Evolutionary conservation across 202 grass and related monocot genomes (phyloP), one percentile per base, ranked within the genome.

Genomic region (Carex sylvatica): DNA sequence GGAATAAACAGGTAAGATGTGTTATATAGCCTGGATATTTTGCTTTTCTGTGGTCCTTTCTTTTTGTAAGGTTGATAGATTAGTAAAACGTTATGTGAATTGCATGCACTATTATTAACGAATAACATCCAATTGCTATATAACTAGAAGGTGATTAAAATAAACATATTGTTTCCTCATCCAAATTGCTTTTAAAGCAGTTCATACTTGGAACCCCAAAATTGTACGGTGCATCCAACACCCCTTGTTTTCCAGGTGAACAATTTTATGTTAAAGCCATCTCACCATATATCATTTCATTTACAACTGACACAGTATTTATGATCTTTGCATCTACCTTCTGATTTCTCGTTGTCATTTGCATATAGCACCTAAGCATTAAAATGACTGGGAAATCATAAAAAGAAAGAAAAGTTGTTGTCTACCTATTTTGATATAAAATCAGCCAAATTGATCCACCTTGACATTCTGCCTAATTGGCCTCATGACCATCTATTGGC

Each of bases 1-100:
- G 95, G 74, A 88, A 98, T 81, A 98, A 91, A 80, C 95, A 98
- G 89, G 95, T 91, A 88, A 78, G 44, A 55, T 22, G 83, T 90
- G 86, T n/a, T 62, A 62, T 9, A 62, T 62, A 26, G n/a, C 22
- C 60, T 62, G 60, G 22, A 62, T 23, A 23, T 19, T 62, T 62
- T 62, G 2, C 19, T 23, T 62, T 62, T 62, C 7, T 26, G 2
- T 62, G 60, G 60, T 11, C 60, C 60, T 62, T 20, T 10, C 59
- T 23, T 61, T 22, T 87, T 92, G 84, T 62, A 26, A 62, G 9
- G 22, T 62, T 62, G 42, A 8, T 46, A 46, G 42, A 46, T 46
- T 46, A 46, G 42, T 46, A 46, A 44, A 46, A 46, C 1, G 0
- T 46, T 46, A 10, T 46, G 42, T 46, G 42, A 46, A 46, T 46